Base-by-base conservation (phyloP, 495 filamentous ascomycete genomes). In the Aspergillus sclerotiicarbonarius region DNA sequence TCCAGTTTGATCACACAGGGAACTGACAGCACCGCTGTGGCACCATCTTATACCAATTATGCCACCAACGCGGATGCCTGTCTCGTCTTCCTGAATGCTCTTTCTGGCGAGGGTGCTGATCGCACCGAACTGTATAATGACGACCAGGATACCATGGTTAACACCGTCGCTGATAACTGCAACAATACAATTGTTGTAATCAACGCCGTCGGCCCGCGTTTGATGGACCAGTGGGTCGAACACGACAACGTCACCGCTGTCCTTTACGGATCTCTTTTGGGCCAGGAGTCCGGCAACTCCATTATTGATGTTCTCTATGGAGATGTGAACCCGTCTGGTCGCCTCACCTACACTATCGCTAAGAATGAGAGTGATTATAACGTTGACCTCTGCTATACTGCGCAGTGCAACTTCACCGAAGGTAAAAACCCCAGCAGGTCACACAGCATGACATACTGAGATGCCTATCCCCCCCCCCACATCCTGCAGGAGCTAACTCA, bases 321-420 rank as follows among this genome's bases (percentile, higher is more conserved):
- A 12, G 68, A 75, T n/a, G 66, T 70, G 10, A 82, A 78, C 35
- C 81, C 81, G 0, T 84, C 78, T 1, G 89, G 88, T 16, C 83
- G 86, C 37, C 76, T 92, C 4, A 85, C 87, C 0, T 91, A 91
- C 62, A 91, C 87, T 0, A 81, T 92, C 10, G 86, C 86, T 4
- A 76, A 78, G 20, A 82, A 85, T 54, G 82, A 83, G 56, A 70
- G 67, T 13, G 85, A 91, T 58, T 91, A 87, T 62, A 76, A 76
- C n/a, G 80, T 84, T 8, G 84, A 52, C 13, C 62, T 63, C 55
- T 57, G 45, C 31, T 54, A 90, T 57, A 76, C 83, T 8, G 87
- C 18, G 77, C 81, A 84, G 58, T 79, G 77, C 30, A 70, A 84
- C 51, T 91, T 88, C 60, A 70, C 64, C 7, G 87, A 90, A 62